A percentile compares a stretch with the other conserved stretches of the same genome.
Evolutionary conservation across 345 rosid genomes (phyloP).

Genomic region (Aquilaria yunnanensis): DNA sequence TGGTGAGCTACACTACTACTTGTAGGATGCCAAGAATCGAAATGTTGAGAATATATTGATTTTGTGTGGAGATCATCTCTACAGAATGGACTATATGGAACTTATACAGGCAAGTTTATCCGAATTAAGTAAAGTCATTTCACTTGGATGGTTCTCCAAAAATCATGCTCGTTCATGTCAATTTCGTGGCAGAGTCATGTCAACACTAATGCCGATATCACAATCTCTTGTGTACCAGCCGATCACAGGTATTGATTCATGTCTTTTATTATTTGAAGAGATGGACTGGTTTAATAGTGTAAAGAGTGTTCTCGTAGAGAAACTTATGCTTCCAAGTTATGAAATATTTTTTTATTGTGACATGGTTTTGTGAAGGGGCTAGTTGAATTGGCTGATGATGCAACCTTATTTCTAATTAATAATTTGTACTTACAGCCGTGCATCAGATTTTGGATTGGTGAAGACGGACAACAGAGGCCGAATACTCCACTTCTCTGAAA

Average conservation of each 20-base stretch:
- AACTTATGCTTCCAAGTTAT: background rate
- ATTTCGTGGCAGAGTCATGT: slow-evolving; percentile 59
- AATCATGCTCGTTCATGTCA: slow-evolving; percentile 14
- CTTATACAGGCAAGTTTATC: slow-evolving; percentile 56
- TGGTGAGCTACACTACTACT: slow-evolving; percentile 10
- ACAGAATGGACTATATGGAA: slow-evolving; percentile 86
- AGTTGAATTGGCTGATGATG: background rate
- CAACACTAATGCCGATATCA: slow-evolving; percentile 71
- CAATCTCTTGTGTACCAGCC: slow-evolving; percentile 74
- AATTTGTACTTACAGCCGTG: slow-evolving; percentile 51
- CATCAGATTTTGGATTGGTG: slow-evolving; percentile 88
- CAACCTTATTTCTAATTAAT: background rate
- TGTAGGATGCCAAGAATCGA: slow-evolving; percentile 84
- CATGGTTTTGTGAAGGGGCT: background rate
- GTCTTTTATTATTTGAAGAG: background rate
- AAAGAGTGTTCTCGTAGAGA: background rate
- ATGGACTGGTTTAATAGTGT: no score
- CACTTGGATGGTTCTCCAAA: background rate
- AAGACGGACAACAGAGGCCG: slow-evolving; percentile 64
- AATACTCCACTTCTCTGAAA: slow-evolving; percentile 69
- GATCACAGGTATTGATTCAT: slow-evolving; percentile 51
- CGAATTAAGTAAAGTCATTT: background rate
- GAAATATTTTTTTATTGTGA: background rate
- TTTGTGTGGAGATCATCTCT: slow-evolving; percentile 90
- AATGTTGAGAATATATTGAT: slow-evolving; percentile 68